A percentile compares a stretch with the other conserved stretches of the same genome.
Evolutionary conservation across 305 asterid species (phyloP).

Genomic region (Coffea humblotiana): DNA sequence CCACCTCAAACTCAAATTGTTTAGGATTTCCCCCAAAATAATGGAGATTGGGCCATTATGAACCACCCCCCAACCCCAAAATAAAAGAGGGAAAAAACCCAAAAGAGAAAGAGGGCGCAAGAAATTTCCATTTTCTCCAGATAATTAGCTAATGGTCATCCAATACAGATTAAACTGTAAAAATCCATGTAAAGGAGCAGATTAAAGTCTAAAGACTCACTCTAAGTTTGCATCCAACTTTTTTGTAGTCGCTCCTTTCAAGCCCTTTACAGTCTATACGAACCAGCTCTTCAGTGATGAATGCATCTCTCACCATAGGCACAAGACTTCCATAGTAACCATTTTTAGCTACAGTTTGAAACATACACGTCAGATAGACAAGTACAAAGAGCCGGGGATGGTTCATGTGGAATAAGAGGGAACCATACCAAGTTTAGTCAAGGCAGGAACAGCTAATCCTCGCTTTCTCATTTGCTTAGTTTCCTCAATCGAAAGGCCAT

Average conservation of each 20-base stretch:
- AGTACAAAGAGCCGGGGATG: neutral
- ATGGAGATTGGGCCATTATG: no score
- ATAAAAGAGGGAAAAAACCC: no score
- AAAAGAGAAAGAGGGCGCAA: no score
- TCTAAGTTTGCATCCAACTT: slow-evolving; percentile 83
- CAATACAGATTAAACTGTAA: neutral
- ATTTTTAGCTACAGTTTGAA: slow-evolving; percentile 61
- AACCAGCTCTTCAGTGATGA: slow-evolving; percentile 63
- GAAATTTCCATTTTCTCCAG: neutral
- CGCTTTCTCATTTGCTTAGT: slow-evolving; percentile 45
- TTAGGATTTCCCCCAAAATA: no score
- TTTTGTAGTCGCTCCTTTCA: slow-evolving; percentile 74
- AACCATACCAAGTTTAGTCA: slow-evolving; percentile 56
- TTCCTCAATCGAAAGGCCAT: slow-evolving; percentile 76
- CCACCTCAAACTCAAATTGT: neutral
- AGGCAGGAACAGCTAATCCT: slow-evolving; percentile 37
- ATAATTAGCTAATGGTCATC: neutral
- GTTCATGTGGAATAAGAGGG: slow-evolving; percentile 8
- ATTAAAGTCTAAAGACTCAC: slow-evolving; percentile 26
- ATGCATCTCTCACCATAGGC: slow-evolving; percentile 82
- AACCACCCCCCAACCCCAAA: no score
- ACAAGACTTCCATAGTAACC: slow-evolving; percentile 88
- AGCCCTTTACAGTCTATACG: slow-evolving; percentile 80
- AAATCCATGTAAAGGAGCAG: neutral
- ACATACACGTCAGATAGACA: slow-evolving; percentile 16